Evolutionary conservation across 78 protist species (phyloP).

Genomic region (Dictyostelium citrinum): DNA sequence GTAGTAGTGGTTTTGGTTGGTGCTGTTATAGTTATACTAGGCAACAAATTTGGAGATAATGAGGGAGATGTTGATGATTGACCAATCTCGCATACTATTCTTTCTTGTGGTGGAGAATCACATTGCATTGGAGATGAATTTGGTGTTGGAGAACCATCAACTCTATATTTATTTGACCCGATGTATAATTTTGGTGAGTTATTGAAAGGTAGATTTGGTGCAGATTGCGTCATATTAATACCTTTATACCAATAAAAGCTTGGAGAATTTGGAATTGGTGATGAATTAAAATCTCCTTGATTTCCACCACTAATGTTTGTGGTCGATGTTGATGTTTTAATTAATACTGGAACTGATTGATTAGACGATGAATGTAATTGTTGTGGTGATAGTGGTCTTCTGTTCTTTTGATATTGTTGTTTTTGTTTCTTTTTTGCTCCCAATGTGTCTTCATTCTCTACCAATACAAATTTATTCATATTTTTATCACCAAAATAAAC

Average conservation of each 20-base stretch:
- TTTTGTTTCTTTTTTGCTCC: not conserved
- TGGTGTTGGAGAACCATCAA: not conserved
- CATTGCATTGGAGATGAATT: not conserved
- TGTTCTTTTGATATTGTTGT: not conserved
- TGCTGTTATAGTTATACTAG: not conserved
- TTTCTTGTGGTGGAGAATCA: not conserved
- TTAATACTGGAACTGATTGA: not conserved
- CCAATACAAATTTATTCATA: not conserved
- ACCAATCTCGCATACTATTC: not conserved
- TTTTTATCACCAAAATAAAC: not conserved
- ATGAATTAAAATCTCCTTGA: not conserved
- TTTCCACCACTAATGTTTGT: not conserved
- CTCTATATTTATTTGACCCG: not conserved
- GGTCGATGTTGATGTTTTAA: not conserved
- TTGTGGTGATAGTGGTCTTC: not conserved
- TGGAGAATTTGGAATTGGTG: not conserved
- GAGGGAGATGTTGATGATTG: not conserved
- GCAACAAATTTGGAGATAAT: not conserved
- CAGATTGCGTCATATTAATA: not conserved
- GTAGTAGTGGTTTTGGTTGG: not conserved
- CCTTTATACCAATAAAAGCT: not conserved
- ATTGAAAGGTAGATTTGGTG: not conserved
- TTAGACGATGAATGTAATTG: not conserved
- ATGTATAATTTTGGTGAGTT: not conserved
- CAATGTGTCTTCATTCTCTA: not conserved